Evolutionary conservation across 1,139 yeast genomes (phyloP), one percentile per base, ranked within the genome.

Genomic region (Zygosaccharomyces sapae): DNA sequence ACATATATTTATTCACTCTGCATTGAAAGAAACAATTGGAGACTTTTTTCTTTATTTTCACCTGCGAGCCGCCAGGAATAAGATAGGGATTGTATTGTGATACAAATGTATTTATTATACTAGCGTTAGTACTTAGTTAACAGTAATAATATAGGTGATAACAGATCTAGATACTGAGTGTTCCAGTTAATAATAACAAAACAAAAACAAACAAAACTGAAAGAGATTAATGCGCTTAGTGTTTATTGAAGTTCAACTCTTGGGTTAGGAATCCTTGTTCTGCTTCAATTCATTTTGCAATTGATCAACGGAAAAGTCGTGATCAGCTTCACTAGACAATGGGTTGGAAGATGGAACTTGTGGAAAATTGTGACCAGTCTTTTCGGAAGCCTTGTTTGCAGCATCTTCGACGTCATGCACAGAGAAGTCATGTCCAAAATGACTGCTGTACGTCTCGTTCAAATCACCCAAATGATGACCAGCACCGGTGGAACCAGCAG

Each of bases 301-400:
- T 16, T 54, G 50, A 44, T 54, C 58, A 12, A 55, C 59, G 27
- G 57, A 49, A 37, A 57, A 54, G 41, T 57, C 59, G 19, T 52
- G 45, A 27, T 58, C 55, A 18, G n/a, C n/a, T n/a, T 51, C 46
- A 24, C 47, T 46, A 19, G 31, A 24, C 44, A 48, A 34, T 55
- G 65, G 61, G 52, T 50, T 40, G 47, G 49, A 27, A 35, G 44
- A 36, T 45, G 59, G 54, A 41, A 44, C 53, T 24, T 42, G 41
- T 38, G 56, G 56, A 37, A 43, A 36, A n/a, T 25, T 36, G 31
- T 13, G 33, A 16, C 36, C 36, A 9, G 43, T 44, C n/a, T 47
- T 38, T 33, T 41, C 57, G 34, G 56, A 50, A 34, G 40, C 49
- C 22, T 51, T 48, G 35, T 52, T 52, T 9, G 30, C 30, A 27